phyloP scores from a whole-genome alignment of 208 protist genomes.

The Leishmania braziliensis region DNA sequence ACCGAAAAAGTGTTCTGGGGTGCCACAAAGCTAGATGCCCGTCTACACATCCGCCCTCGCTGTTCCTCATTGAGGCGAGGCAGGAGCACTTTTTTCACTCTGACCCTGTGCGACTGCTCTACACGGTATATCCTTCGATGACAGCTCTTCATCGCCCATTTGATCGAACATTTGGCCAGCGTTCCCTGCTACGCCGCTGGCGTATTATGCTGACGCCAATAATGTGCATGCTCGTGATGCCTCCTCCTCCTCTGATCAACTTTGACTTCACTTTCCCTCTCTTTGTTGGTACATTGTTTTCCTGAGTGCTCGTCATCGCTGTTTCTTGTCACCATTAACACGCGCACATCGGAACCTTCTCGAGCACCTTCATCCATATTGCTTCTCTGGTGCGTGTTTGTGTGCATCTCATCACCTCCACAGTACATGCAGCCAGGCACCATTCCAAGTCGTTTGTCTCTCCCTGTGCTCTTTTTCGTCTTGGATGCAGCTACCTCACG shows the following conservation, averaged over 20 bases:
- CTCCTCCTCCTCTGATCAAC: not conserved
- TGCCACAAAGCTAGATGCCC: not conserved
- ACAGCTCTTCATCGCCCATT: not conserved
- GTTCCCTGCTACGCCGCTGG: not conserved
- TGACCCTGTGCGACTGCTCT: not conserved
- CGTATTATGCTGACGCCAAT: not conserved
- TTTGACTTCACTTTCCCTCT: not conserved
- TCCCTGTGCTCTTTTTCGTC: not conserved
- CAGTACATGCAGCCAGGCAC: not conserved
- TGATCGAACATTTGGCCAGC: not conserved
- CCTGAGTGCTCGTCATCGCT: not conserved
- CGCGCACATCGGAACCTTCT: not conserved
- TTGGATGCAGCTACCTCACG: not conserved
- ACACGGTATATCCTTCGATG: not conserved
- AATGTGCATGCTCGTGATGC: not conserved
- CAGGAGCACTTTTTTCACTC: not conserved
- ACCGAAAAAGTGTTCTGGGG: not conserved
- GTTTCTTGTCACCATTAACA: not conserved
- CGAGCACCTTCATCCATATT: not conserved
- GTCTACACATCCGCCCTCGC: not conserved
- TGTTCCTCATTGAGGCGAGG: not conserved
- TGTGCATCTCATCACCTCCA: not conserved
- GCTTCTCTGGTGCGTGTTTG: not conserved
- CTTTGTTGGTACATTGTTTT: too few relatives aligned
- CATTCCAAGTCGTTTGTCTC: not conserved